Base-by-base conservation (phyloP, 2,329 filamentous ascomycete genomes). In the Parafenestella ontariensis region DNA sequence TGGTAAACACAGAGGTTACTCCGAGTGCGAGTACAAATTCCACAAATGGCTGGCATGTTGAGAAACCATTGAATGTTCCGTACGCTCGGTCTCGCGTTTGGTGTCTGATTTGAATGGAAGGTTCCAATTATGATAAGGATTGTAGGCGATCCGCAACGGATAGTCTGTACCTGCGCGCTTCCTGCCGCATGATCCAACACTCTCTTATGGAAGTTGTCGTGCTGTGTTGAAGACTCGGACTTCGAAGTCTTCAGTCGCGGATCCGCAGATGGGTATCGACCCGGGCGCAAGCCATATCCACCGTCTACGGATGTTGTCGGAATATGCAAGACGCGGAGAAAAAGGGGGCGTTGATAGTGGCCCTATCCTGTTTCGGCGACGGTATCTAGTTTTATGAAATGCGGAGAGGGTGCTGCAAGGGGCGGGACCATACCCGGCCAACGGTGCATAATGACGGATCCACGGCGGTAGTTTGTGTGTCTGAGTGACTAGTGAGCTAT, bases 331-430 rank as follows among this genome's bases (percentile, higher is more conserved):
- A 29, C 37, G 48, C 48, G 31, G 31, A 31, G 48, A 51, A 51
- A 24, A 44, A 36, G 13, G 48, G 15, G 24, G 15, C 28, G 28
- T 34, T 28, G 40, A 26, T 3, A 17, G 40, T 15, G 21, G n/a
- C 8, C 21, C 13, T 28, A 23, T 17, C 24, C 13, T n/a, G 13
- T 21, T 11, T n/a, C 23, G n/a, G n/a, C 23, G n/a, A 5, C 10
- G 21, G 40, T 23, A n/a, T 39, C 9, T 23, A 11, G 4, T n/a
- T 18, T 7, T 21, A 21, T 45, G 33, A 51, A 45, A 39, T 51
- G 48, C 41, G 41, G 48, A 51, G 40, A 51, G 45, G 18, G 13
- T 17, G 31, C 40, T 51, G 40, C 21, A 51, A 51, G 41, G 41
- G 34, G 45, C 48, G 23, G 40, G 2, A 39, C 34, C 29, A 20